Evolutionary conservation across 2,329 filamentous ascomycete species (phyloP).

Genomic region (Ceratocystis albifundus): DNA sequence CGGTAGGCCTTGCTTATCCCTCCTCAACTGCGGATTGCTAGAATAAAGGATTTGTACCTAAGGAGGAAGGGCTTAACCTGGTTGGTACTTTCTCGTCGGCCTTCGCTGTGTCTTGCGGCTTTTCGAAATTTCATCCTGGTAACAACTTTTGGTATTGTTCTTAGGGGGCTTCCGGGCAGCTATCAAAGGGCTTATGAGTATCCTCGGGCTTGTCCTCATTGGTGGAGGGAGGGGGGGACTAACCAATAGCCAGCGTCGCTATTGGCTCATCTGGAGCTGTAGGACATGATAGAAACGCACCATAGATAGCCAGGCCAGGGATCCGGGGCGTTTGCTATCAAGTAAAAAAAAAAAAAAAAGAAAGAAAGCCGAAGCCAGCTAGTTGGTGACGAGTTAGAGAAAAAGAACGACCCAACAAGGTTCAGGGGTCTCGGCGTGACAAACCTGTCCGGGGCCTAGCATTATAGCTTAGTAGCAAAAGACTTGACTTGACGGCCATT

Average conservation of each 20-base stretch:
- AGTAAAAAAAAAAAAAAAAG: neutral
- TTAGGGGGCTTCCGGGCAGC: neutral
- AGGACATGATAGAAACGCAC: neutral
- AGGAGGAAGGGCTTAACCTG: neutral
- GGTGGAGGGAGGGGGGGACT: too few relatives aligned
- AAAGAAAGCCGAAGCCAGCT: neutral
- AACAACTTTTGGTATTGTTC: neutral
- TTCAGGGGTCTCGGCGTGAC: neutral
- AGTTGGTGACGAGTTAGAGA: neutral
- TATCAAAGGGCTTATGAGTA: neutral
- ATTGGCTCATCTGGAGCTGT: neutral
- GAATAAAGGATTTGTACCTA: neutral
- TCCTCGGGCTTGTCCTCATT: too few relatives aligned
- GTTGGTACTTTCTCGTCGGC: neutral
- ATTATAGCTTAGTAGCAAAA: neutral
- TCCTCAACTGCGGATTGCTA: neutral
- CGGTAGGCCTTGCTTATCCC: neutral
- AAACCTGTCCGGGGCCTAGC: neutral
- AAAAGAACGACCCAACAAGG: neutral
- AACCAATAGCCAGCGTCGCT: neutral
- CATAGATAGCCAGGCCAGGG: neutral
- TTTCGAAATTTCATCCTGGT: neutral
- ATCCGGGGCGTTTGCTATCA: neutral
- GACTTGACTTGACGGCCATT: too few relatives aligned
- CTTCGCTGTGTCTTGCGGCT: neutral